These are phyloP conservation scores for Talaromyces sp. DNA, from an alignment of 2,329 filamentous ascomycete species.

Conservation along the genomic window DNA sequence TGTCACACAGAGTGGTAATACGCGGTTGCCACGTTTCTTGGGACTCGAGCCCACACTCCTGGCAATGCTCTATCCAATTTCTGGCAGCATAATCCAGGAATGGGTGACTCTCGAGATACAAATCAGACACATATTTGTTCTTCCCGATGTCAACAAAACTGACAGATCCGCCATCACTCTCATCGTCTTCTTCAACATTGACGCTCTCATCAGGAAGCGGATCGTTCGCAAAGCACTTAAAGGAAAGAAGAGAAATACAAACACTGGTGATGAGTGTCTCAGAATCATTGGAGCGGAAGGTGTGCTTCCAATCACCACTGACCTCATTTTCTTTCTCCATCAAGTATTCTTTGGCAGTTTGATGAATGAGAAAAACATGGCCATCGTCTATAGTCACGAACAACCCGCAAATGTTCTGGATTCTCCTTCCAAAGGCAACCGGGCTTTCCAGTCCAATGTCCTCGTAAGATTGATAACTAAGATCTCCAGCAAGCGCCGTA, in stretches of 20 bases:
- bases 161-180: not conserved
- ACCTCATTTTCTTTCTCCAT: not conserved
- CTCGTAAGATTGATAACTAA: conserved; percentile 12
- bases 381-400: conserved; percentile 2
- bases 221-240: not conserved
- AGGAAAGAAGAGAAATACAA: conserved; percentile 9
- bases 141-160: not conserved
- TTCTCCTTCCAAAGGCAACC: not conserved
- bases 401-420: conserved; percentile 7
- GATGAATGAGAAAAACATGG: conserved; percentile 9
- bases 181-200: not conserved
- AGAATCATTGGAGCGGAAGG: not conserved
- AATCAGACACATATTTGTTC: not conserved
- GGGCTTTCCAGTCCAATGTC: not conserved
- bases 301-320: not conserved
- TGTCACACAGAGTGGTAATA: not conserved
- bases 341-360: conserved; percentile 12
- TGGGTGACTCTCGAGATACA: not conserved
- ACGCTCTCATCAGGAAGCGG: not conserved
- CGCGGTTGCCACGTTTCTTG: conserved; percentile 1
- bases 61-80: not conserved
- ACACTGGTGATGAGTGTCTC: not conserved
- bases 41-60: not conserved
- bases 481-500: conserved; percentile 17
- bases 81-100: conserved; percentile 1